phyloP scores from a whole-genome alignment of 441 rosid species.

The Populus hybrid region DNA sequence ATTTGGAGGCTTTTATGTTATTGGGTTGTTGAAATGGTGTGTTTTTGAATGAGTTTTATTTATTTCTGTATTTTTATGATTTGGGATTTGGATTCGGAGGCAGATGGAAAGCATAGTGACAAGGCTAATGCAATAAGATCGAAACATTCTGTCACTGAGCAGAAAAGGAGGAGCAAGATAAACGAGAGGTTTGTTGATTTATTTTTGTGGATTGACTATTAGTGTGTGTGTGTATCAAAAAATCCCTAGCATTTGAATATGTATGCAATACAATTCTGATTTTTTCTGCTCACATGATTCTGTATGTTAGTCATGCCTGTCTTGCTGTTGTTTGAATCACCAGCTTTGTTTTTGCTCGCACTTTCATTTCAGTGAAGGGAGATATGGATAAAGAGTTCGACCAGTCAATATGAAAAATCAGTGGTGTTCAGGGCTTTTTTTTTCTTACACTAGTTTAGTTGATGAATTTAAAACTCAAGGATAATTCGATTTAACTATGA shows the following conservation, averaged over 20 bases:
- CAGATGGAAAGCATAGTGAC: slow-evolving; percentile 65
- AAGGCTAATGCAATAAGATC: slow-evolving; percentile 78
- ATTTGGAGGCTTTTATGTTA: slow-evolving; percentile 14
- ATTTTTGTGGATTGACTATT: not conserved
- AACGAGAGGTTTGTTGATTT: slow-evolving; percentile 65
- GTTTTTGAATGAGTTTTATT: not conserved
- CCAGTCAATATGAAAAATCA: not conserved
- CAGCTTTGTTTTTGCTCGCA: not conserved
- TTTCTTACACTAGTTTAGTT: not conserved
- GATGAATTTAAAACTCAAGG: not conserved
- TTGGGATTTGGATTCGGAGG: slow-evolving; percentile 23
- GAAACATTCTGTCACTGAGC: slow-evolving; percentile 98
- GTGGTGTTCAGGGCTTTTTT: not conserved
- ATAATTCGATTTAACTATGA: not conserved
- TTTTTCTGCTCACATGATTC: not conserved
- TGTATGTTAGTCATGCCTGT: not conserved
- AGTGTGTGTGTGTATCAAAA: not conserved
- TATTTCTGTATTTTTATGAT: slow-evolving; percentile 4
- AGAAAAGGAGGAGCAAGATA: slow-evolving; percentile 91
- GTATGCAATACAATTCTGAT: not conserved
- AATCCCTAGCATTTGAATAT: not conserved
- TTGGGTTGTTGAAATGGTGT: not conserved
- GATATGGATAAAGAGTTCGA: not conserved
- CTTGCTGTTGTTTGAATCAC: not conserved
- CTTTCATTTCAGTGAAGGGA: not conserved